Percentiles rank a stretch among this genome's conserved stretches.
Conservation (phyloP, 192 early-diverging fungal species). For the Gaertneriomyces sp. region DNA sequence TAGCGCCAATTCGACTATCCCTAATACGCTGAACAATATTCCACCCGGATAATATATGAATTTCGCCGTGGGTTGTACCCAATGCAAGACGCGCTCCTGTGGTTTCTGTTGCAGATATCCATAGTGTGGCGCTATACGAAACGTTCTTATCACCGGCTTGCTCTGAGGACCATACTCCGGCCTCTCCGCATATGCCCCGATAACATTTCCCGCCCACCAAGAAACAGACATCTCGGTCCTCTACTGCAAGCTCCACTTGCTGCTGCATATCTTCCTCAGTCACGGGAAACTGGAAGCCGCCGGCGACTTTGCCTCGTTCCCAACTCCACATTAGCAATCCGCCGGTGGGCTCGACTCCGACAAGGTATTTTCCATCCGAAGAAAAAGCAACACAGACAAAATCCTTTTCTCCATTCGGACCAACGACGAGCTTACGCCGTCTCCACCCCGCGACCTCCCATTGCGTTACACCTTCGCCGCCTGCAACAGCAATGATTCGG, state of each 20-base stretch:
- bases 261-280: conserved; percentile 22
- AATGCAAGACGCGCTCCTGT: conserved; percentile 31
- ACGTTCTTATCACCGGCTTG: background rate
- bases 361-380: conserved; percentile 48
- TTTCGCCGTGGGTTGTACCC: conserved; percentile 28
- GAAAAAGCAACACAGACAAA: conserved; percentile 47
- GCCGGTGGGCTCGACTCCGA: conserved; percentile 45
- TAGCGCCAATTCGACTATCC: background rate
- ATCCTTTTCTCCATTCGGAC: conserved; percentile 36
- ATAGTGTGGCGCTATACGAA: background rate
- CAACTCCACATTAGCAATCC: conserved; percentile 49
- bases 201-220: conserved; percentile 10
- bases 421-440: conserved; percentile 15
- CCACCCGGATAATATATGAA: conserved; percentile 29
- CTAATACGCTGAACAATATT: conserved; percentile 17
- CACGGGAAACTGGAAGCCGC: conserved; percentile 12
- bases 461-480: conserved; percentile 43
- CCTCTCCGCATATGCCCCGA: conserved; percentile 1
- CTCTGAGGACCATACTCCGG: background rate
- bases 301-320: conserved; percentile 52
- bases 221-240: conserved; percentile 39
- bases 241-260: conserved; percentile 41
- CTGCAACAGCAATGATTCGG: conserved; percentile 49
- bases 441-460: conserved; percentile 30
- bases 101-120: conserved; percentile 16